Evolutionary conservation across 2,329 filamentous ascomycete genomes (phyloP).

Genomic region (Neonectria coccinea): DNA sequence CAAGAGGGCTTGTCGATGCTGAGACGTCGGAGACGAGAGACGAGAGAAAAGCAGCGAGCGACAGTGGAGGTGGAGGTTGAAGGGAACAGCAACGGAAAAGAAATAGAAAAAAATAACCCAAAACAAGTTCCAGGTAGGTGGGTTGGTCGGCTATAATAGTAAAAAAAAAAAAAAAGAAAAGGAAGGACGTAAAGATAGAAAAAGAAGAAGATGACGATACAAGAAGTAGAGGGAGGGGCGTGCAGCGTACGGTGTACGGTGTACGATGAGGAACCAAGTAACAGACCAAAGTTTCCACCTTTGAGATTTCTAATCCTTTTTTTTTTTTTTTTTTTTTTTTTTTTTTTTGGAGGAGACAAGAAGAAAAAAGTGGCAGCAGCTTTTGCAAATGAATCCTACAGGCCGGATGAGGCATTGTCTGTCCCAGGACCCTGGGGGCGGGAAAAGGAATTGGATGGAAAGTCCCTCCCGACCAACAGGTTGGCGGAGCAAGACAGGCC

Average conservation of each 20-base stretch:
- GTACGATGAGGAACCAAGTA: too few species aligned
- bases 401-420: too few species aligned
- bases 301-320: too few species aligned
- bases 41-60: conserved; percentile 23
- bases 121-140: conserved; percentile 16
- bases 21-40: conserved; percentile 29
- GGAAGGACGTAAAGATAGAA: conserved; percentile 13
- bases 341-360: too few species aligned
- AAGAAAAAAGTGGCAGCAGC: background rate
- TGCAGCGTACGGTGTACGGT: background rate
- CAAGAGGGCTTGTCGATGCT: conserved; percentile 25
- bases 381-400: background rate
- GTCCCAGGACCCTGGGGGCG: background rate
- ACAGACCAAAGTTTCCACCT: too few species aligned
- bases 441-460: conserved; percentile 20
- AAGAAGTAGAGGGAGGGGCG: conserved; percentile 7
- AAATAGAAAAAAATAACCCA: background rate
- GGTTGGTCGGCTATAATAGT: conserved; percentile 32
- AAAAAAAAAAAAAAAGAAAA: too few species aligned
- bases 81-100: conserved; percentile 33
- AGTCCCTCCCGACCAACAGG: conserved; percentile 23
- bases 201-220: conserved; percentile 12
- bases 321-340: too few species aligned
- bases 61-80: conserved; percentile 22
- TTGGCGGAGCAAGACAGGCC: background rate